A percentile compares a stretch with the other conserved stretches of the same genome.
Conservation (phyloP, 768 basidiomycete genomes). For the Agrocybe pediades region DNA sequence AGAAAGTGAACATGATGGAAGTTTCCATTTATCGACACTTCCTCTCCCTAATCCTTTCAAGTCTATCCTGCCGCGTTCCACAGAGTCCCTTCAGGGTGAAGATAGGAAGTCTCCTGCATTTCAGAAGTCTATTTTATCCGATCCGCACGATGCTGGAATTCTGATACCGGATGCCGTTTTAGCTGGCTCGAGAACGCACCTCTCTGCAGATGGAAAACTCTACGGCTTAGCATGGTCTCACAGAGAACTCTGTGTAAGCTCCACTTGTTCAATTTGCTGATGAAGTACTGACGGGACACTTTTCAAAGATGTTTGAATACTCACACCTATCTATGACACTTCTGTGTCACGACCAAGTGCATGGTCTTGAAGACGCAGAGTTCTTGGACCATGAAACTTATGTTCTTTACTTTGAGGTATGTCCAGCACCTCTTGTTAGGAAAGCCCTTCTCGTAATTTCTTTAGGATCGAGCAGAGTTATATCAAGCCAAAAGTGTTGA, state of each 20-base stretch:
- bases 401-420: constrained; percentile 41
- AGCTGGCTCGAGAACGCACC: constrained; percentile 24
- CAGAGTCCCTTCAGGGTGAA: constrained; percentile 40
- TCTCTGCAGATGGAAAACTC: constrained; percentile 27
- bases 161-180: constrained; percentile 19
- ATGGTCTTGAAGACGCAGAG: constrained; percentile 28
- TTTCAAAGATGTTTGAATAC: constrained; percentile 41
- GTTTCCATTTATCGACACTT: constrained; percentile 33
- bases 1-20: constrained; percentile 22
- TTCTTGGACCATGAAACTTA: constrained; percentile 44
- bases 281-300: too few species aligned
- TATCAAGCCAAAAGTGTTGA: constrained; percentile 36
- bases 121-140: constrained; percentile 19
- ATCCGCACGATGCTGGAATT: constrained; percentile 21
- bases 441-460: not conserved
- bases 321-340: constrained; percentile 25
- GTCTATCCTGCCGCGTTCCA: constrained; percentile 47
- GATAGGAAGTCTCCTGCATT: not conserved
- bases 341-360: constrained; percentile 28
- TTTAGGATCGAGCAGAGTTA: constrained; percentile 41
- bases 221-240: constrained; percentile 52
- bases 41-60: constrained; percentile 68
- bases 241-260: constrained; percentile 38
- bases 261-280: not conserved
- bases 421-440: not conserved